Conservation (phyloP, 306 rosid species). For the Hippophae tibetana region DNA sequence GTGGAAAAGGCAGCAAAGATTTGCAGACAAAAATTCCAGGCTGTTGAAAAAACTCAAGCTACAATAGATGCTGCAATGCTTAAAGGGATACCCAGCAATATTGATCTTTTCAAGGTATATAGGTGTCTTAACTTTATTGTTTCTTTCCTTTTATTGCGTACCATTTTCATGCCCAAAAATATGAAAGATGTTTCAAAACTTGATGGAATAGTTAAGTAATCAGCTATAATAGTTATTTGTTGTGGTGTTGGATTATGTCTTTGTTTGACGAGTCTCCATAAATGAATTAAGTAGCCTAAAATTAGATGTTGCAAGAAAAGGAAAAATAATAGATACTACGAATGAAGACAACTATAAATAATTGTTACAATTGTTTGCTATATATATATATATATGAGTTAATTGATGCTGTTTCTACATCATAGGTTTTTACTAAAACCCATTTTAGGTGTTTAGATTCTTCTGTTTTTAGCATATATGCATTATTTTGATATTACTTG, state of each 20-base stretch:
- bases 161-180: background rate
- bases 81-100: conserved; percentile 90
- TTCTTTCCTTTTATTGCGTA: background rate
- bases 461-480: background rate
- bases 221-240: too few relatives aligned
- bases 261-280: too few relatives aligned
- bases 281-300: too few relatives aligned
- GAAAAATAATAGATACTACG: too few relatives aligned
- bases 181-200: background rate
- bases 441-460: background rate
- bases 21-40: conserved; percentile 45
- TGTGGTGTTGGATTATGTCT: too few relatives aligned
- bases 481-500: conserved; percentile 11
- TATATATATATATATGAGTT: too few relatives aligned
- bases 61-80: conserved; percentile 92
- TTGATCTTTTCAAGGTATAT: conserved; percentile 87
- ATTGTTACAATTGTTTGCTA: background rate
- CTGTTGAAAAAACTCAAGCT: conserved; percentile 83
- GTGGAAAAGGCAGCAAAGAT: conserved; percentile 66
- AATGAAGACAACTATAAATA: background rate
- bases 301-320: too few relatives aligned
- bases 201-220: background rate
- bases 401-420: background rate
- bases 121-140: conserved; percentile 17
- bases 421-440: conserved; percentile 4